Percentiles rank a stretch among this genome's conserved stretches.
Evolutionary conservation across 257 asterid genomes (phyloP).

Genomic region (Euphrasia confusa): DNA sequence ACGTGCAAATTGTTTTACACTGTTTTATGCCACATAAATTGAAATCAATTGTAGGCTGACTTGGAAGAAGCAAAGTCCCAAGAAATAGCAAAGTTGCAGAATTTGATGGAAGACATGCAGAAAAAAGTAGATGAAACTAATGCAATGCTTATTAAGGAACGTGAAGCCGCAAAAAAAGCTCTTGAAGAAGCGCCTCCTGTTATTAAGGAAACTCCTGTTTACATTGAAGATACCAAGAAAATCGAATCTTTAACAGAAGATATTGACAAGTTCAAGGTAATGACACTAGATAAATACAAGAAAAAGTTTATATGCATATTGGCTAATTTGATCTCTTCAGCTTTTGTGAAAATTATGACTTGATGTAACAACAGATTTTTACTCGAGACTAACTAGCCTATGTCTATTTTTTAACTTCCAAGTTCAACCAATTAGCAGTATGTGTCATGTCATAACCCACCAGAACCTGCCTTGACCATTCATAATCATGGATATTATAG

Average conservation of each 20-base stretch:
- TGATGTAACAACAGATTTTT: background rate
- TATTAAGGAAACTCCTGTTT: slow-evolving; percentile 79
- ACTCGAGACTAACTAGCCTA: background rate
- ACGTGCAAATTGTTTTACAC: slow-evolving; percentile 5
- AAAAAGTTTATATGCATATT: slow-evolving; percentile 8
- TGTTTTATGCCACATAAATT: slow-evolving; percentile 21
- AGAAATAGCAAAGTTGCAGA: slow-evolving; percentile 71
- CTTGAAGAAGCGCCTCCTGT: slow-evolving; percentile 96
- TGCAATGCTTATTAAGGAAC: slow-evolving; percentile 59
- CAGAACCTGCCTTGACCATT: background rate
- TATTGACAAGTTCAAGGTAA: slow-evolving; percentile 69
- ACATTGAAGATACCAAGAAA: slow-evolving; percentile 81
- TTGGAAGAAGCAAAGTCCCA: slow-evolving; percentile 86
- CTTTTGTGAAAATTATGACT: slow-evolving; percentile 6
- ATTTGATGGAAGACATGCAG: slow-evolving; percentile 61
- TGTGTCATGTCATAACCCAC: slow-evolving; percentile 10
- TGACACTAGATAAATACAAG: slow-evolving; percentile 22
- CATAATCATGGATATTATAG: slow-evolving; percentile 17
- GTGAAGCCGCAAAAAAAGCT: slow-evolving; percentile 85
- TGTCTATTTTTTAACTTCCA: slow-evolving; percentile 8
- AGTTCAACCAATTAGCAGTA: slow-evolving; percentile 10
- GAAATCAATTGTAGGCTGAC: slow-evolving; percentile 56
- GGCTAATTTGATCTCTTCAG: slow-evolving; percentile 12
- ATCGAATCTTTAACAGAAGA: slow-evolving; percentile 68
- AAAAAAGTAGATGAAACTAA: slow-evolving; percentile 75